These are phyloP conservation scores for Ogataea saltuana DNA, from an alignment of 805 yeast genomes.

Conservation along the genomic window DNA sequence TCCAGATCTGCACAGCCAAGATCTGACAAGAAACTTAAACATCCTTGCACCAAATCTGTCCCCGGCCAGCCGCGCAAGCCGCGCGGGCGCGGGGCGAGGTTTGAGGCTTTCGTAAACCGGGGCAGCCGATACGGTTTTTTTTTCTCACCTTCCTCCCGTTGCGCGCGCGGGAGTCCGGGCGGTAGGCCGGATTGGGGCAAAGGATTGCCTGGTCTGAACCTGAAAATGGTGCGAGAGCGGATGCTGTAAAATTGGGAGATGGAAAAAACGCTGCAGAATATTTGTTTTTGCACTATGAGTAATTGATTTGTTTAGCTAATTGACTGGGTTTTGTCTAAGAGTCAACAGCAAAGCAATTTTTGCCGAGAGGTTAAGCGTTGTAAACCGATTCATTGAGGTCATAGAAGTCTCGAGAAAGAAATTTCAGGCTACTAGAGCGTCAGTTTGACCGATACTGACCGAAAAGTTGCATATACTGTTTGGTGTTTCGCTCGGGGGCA, in stretches of 20 bases:
- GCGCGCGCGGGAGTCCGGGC: no score
- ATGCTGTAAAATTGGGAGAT: background rate
- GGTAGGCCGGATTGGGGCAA: background rate
- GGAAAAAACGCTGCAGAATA: background rate
- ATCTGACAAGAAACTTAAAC: no score
- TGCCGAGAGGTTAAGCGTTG: background rate
- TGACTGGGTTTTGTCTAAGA: background rate
- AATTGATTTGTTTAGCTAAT: background rate
- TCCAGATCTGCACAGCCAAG: constrained; percentile 7
- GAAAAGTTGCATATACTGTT: no score
- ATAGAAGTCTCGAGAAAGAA: background rate
- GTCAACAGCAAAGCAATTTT: background rate
- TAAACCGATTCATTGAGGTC: background rate
- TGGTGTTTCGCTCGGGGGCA: no score
- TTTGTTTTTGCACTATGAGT: background rate
- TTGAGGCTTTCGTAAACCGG: no score
- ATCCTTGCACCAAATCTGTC: background rate
- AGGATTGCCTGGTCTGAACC: background rate
- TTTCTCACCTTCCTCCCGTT: no score
- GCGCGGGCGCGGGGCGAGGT: constrained; percentile 5
- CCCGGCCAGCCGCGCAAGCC: no score
- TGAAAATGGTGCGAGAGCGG: background rate
- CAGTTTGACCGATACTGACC: no score
- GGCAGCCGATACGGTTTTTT: no score
- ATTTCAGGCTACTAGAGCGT: no score